A percentile compares a stretch with the other conserved stretches of the same genome.
These are phyloP conservation scores for Penicillium janthinellum DNA, from an alignment of 2,329 filamentous ascomycete species.

Conservation along the genomic window DNA sequence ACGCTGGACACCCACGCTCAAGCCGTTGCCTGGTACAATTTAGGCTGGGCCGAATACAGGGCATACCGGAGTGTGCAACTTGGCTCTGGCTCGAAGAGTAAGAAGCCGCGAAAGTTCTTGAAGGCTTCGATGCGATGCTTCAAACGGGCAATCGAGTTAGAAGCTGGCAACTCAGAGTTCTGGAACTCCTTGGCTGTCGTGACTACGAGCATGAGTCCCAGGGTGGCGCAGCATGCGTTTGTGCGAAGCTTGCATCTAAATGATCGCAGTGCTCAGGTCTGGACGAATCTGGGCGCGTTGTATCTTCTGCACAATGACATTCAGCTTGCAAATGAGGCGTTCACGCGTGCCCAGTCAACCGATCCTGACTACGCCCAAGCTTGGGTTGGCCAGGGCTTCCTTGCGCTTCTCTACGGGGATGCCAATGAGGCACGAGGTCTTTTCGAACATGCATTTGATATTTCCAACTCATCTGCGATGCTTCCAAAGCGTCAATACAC, in stretches of 20 bases:
- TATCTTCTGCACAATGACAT: slow-evolving; percentile 82
- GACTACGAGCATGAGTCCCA: slow-evolving; percentile 80
- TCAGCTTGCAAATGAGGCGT: slow-evolving; percentile 84
- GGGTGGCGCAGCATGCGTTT: slow-evolving; percentile 90
- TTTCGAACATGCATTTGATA: slow-evolving; percentile 93
- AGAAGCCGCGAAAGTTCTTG: slow-evolving; percentile 66
- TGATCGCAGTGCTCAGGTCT: slow-evolving; percentile 78
- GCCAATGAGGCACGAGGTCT: slow-evolving; percentile 75
- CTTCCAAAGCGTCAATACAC: slow-evolving; percentile 78
- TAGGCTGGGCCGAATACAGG: slow-evolving; percentile 89
- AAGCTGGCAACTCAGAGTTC: slow-evolving; percentile 91
- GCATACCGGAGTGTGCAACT: slow-evolving; percentile 67
- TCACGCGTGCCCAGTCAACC: slow-evolving; percentile 86
- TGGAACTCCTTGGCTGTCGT: slow-evolving; percentile 96
- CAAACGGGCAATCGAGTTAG: slow-evolving; percentile 92
- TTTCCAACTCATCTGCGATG: slow-evolving; percentile 74
- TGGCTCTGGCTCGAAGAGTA: slow-evolving; percentile 44
- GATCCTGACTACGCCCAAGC: slow-evolving; percentile 92
- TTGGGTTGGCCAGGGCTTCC: slow-evolving; percentile 89
- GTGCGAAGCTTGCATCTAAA: slow-evolving; percentile 91
- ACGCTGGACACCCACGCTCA: slow-evolving; percentile 79
- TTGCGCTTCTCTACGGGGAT: slow-evolving; percentile 77
- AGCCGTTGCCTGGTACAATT: slow-evolving; percentile 94
- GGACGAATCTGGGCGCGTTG: slow-evolving; percentile 88
- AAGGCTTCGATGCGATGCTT: slow-evolving; percentile 86